phyloP scores from a whole-genome alignment of 805 yeast species.

The Saccharomycopsis javanensis region DNA sequence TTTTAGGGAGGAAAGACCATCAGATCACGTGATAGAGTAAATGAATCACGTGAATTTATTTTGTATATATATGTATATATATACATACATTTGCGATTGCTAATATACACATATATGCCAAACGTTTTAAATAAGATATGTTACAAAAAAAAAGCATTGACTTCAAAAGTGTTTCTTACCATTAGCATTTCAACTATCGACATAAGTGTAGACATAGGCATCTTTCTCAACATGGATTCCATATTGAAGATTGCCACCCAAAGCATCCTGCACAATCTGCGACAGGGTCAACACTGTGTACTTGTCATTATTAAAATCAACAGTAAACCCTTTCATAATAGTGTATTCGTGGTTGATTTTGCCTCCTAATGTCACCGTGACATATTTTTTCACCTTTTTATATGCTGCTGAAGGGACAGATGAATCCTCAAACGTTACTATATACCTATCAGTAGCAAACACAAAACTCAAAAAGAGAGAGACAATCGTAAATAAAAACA shows the following conservation, averaged over 20 bases:
- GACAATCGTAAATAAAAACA: not conserved
- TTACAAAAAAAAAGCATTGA: not conserved
- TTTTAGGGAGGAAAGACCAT: too few species aligned
- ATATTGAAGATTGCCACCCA: constrained; percentile 3
- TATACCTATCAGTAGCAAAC: not conserved
- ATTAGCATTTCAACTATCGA: not conserved
- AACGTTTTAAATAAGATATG: not conserved
- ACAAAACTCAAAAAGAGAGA: not conserved
- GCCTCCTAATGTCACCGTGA: constrained; percentile 9
- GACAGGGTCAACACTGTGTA: not conserved
- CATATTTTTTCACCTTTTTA: constrained; percentile 12
- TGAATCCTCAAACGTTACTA: not conserved
- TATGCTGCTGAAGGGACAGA: constrained; percentile 1
- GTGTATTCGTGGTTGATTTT: constrained; percentile 11
- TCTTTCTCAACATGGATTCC: constrained; percentile 14
- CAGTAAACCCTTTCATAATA: constrained; percentile 16
- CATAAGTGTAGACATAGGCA: constrained; percentile 4
- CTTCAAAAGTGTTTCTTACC: too few species aligned
- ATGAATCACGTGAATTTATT: too few species aligned
- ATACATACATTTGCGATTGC: too few species aligned
- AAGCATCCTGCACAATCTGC: not conserved
- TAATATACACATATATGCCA: too few species aligned
- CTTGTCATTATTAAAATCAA: not conserved
- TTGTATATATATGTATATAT: too few species aligned
- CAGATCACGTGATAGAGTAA: not conserved